Percentiles rank a stretch among this genome's conserved stretches.
Evolutionary conservation across 2,329 filamentous ascomycete genomes (phyloP).

Genomic region (Aspergillus ochraceus): DNA sequence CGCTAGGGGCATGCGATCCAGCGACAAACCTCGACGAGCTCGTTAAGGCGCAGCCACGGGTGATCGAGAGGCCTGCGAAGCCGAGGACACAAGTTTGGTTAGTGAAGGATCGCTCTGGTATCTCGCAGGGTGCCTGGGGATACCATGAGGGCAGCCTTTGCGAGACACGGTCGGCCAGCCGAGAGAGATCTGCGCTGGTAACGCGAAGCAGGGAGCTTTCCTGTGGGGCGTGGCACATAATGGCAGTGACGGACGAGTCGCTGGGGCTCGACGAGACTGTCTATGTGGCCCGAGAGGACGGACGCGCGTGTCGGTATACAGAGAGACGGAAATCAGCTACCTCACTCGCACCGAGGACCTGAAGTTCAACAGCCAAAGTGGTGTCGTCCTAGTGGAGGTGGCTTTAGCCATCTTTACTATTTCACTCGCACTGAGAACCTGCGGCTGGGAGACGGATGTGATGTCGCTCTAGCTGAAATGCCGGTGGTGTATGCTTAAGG

Average conservation of each 20-base stretch:
- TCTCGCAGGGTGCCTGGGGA: neutral
- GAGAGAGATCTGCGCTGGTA: neutral
- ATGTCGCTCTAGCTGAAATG: conserved; percentile 1
- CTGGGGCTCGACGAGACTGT: neutral
- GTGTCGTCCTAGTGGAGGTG: neutral
- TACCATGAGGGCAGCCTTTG: neutral
- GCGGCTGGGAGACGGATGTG: neutral
- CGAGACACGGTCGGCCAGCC: neutral
- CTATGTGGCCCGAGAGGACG: conserved; percentile 1
- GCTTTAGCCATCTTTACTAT: neutral
- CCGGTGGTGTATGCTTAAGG: conserved; percentile 1
- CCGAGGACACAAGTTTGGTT: conserved; percentile 1
- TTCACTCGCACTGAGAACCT: conserved; percentile 1
- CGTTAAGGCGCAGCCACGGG: conserved; percentile 8
- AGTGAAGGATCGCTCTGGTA: conserved; percentile 2
- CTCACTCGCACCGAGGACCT: conserved; percentile 1
- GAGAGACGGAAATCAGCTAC: neutral
- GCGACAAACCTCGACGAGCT: conserved; percentile 11
- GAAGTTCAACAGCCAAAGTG: conserved; percentile 1
- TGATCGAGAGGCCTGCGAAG: conserved; percentile 7
- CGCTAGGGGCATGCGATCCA: conserved; percentile 6
- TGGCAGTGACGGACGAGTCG: neutral
- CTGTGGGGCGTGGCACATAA: neutral
- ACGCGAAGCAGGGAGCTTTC: neutral
- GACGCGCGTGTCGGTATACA: neutral